Conservation (phyloP, 257 asterid species). For the Knoxia roxburghii region DNA sequence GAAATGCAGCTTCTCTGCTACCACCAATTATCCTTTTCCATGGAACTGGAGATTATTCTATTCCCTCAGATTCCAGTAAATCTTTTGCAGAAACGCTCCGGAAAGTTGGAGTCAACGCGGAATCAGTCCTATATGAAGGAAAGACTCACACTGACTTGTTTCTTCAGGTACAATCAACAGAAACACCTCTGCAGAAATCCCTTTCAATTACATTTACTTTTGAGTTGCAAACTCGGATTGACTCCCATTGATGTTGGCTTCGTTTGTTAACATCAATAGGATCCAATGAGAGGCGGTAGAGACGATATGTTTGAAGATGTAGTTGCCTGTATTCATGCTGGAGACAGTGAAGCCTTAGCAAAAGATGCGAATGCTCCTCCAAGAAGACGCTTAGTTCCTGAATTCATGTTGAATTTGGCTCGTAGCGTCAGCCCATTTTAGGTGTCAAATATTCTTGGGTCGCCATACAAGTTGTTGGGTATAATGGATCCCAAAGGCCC, state of each 20-base stretch:
- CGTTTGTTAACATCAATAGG: slow-evolving; percentile 40
- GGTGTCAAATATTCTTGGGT: background rate
- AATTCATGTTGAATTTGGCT: slow-evolving; percentile 72
- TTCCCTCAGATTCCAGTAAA: slow-evolving; percentile 76
- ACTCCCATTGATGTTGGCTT: background rate
- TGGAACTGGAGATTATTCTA: slow-evolving; percentile 90
- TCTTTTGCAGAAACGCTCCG: slow-evolving; percentile 74
- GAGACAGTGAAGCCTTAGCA: slow-evolving; percentile 61
- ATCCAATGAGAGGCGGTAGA: slow-evolving; percentile 95
- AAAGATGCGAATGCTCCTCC: slow-evolving; percentile 54
- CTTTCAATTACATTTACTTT: too few relatives aligned
- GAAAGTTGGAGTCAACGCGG: slow-evolving; percentile 67
- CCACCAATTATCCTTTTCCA: slow-evolving; percentile 87
- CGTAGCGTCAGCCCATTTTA: slow-evolving; percentile 69
- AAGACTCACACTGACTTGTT: slow-evolving; percentile 92
- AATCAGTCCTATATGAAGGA: slow-evolving; percentile 78
- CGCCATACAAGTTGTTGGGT: background rate
- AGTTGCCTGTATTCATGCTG: slow-evolving; percentile 57
- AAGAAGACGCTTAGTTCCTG: slow-evolving; percentile 86
- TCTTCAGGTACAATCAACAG: slow-evolving; percentile 66
- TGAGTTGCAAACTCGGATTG: background rate
- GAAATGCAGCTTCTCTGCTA: slow-evolving; percentile 58
- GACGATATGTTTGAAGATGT: slow-evolving; percentile 76
- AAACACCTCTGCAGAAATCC: background rate
- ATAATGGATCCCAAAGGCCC: too few relatives aligned